Conservation (phyloP, 2,329 filamentous ascomycete genomes). For the Aspergillus sp. region DNA sequence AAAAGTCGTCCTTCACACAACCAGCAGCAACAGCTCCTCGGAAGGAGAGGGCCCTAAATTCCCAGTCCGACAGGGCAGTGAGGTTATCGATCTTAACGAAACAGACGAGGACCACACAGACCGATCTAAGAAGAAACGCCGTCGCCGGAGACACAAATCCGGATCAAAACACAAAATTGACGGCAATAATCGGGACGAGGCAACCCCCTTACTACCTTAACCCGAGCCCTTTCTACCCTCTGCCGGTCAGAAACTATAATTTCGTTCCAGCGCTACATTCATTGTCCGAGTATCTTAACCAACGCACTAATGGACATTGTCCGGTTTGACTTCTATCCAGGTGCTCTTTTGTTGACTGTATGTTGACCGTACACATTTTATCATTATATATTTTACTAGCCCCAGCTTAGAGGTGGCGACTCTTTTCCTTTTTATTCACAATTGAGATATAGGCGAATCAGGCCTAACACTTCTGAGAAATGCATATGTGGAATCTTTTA, state of each 20-base stretch:
- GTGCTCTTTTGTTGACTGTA: not conserved
- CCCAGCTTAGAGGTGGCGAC: conserved; percentile 4
- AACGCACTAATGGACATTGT: not conserved
- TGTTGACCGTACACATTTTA: conserved; percentile 6
- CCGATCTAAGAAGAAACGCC: conserved; percentile 32
- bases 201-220: conserved; percentile 22
- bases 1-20: conserved; percentile 76
- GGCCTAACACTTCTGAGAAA: not conserved
- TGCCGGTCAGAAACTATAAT: conserved; percentile 26
- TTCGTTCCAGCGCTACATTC: conserved; percentile 2
- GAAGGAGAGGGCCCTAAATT: conserved; percentile 33
- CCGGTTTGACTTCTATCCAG: not conserved
- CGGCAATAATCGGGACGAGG: conserved; percentile 15
- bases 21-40: conserved; percentile 60
- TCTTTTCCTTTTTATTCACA: not conserved
- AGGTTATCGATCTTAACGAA: conserved; percentile 20
- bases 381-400: not conserved
- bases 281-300: not conserved
- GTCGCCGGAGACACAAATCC: conserved; percentile 27
- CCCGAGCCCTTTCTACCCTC: conserved; percentile 14
- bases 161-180: conserved; percentile 11
- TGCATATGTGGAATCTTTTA: not conserved
- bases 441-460: not conserved
- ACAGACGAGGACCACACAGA: conserved; percentile 11
- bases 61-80: conserved; percentile 20